Conservation (phyloP, 2,329 filamentous ascomycete genomes). For the Teratosphaeria destructans region DNA sequence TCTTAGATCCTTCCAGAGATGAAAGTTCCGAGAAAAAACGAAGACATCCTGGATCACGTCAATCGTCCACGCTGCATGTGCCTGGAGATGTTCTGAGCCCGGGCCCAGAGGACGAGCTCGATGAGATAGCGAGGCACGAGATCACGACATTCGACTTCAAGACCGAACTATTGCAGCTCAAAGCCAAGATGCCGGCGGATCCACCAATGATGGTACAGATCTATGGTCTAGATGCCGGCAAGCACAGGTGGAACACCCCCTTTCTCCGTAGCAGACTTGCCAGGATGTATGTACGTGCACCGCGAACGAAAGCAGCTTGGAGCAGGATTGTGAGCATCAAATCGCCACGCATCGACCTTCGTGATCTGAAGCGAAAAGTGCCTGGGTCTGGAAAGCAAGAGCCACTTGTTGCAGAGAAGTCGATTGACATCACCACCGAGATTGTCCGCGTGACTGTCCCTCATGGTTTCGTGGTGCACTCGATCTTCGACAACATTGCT, state of each 20-base stretch:
- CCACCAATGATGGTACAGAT: constrained; percentile 87
- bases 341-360: constrained; percentile 65
- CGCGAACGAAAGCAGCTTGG: constrained; percentile 75
- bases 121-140: constrained; percentile 41
- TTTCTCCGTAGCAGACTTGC: constrained; percentile 68
- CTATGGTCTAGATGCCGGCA: constrained; percentile 69
- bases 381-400: constrained; percentile 11
- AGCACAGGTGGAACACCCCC: constrained; percentile 78
- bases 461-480: constrained; percentile 80
- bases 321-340: constrained; percentile 78
- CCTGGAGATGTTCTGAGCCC: constrained; percentile 4
- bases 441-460: constrained; percentile 81
- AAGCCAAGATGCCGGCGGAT: constrained; percentile 77
- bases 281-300: constrained; percentile 79
- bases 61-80: constrained; percentile 13
- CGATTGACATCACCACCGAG: constrained; percentile 74
- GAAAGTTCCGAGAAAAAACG: constrained; percentile 1
- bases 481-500: constrained; percentile 84
- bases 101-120: constrained; percentile 12
- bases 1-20: constrained; percentile 20
- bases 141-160: constrained; percentile 74
- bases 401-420: constrained; percentile 57
- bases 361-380: constrained; percentile 62
- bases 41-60: constrained; percentile 5
- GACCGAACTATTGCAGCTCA: constrained; percentile 72